These are phyloP conservation scores for Amaranthus hypochondriacus DNA, from an alignment of 148 eudicot genomes.

Conservation along the genomic window DNA sequence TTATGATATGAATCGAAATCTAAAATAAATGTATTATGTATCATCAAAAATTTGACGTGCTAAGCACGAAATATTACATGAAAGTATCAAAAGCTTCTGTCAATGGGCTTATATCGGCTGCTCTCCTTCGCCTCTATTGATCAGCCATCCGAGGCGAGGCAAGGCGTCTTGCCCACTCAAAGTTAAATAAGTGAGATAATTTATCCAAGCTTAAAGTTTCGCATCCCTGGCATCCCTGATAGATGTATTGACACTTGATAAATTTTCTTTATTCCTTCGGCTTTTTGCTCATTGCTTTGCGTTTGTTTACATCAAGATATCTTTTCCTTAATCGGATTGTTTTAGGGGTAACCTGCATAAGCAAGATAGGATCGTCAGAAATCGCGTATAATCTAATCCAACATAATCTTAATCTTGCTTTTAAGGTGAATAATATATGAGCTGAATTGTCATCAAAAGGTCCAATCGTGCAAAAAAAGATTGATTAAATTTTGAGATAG, in stretches of 20 bases:
- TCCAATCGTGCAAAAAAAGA: too few species aligned
- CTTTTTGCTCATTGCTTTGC: conserved; percentile 75
- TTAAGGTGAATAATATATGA: too few species aligned
- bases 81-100: background rate
- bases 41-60: background rate
- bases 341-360: conserved; percentile 84
- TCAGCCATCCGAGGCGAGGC: background rate
- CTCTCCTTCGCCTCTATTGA: background rate
- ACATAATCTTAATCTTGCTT: background rate
- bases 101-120: background rate
- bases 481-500: too few species aligned
- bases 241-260: background rate
- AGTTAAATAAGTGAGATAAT: background rate
- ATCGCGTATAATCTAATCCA: background rate
- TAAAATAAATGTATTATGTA: too few species aligned
- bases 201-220: background rate
- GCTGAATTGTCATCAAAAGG: too few species aligned
- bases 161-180: background rate
- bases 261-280: conserved; percentile 47
- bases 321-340: conserved; percentile 76
- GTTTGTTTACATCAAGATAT: conserved; percentile 86
- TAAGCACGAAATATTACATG: background rate
- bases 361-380: background rate
- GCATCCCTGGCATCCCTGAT: background rate
- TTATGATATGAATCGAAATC: too few species aligned